Base-by-base conservation (phyloP, 2,329 filamentous ascomycete genomes). In the Cladophialophora psammophila region DNA sequence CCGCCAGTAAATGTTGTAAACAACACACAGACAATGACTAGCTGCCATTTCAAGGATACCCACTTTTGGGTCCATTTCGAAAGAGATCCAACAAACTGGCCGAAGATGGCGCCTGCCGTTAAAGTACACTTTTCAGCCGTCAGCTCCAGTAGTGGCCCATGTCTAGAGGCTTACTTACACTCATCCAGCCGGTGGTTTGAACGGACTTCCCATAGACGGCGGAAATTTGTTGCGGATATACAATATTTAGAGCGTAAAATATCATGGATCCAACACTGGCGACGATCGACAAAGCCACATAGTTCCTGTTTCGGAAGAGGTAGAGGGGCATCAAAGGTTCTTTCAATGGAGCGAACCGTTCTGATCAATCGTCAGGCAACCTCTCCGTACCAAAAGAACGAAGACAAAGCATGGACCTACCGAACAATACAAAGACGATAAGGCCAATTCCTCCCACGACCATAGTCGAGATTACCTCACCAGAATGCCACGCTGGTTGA, bases 141-240 rank as follows among this genome's bases (percentile, higher is more conserved):
- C 26, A 26, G 26, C 26, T 26, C 26, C 26, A 26, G 26, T 26
- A 26, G 26, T 26, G 26, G 26, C 26, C 26, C 26, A 26, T 26
- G 26, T 26, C 2, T 26, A 26, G 26, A 26, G 3, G 26, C 3
- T 26, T 26, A 45, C 48, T 26, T 53, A 53, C 48, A 32, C 48
- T 53, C 68, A 82, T 75, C 77, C 79, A 80, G 60, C 80, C 80
- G 64, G 80, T 77, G 36, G 77, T 66, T 42, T 78, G 75, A 4
- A 72, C 69, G 65, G 79, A 75, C 32, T 74, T 76, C 5, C 76
- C 78, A 73, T 80, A 83, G 8, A 83, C 69, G 10, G 74, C 68
- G n/a, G 64, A 63, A 66, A 83, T 78, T 32, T 80, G 77, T 9
- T 77, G 77, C 2, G 81, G 82, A 80, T 80, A 83, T 13, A 83